Conservation (phyloP, 139 green algal species). For the Chlamydomonas applanata region DNA sequence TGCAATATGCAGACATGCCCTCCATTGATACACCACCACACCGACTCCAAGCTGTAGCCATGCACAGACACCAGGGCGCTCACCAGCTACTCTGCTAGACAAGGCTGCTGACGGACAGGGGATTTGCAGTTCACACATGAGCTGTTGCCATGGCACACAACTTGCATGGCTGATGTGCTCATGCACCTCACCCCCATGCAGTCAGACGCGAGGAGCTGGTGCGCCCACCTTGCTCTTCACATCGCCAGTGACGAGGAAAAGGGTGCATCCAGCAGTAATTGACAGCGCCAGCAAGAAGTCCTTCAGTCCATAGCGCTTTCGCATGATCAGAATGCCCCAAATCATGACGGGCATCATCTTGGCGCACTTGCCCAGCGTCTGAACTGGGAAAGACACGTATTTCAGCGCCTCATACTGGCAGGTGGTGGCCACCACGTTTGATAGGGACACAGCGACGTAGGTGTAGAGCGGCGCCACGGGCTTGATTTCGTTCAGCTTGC, state of each 20-base stretch:
- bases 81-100: too few relatives aligned
- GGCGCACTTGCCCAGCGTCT: constrained; percentile 92
- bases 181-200: too few relatives aligned
- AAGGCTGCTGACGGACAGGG: background rate
- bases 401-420: constrained; percentile 99
- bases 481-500: constrained; percentile 46
- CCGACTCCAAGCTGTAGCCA: too few relatives aligned
- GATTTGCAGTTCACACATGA: background rate
- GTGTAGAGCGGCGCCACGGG: constrained; percentile 73
- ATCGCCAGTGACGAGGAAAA: constrained; percentile 74
- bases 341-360: constrained; percentile 98
- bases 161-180: too few relatives aligned
- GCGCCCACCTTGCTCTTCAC: constrained; percentile 40
- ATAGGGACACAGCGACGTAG: constrained; percentile 81
- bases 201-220: too few relatives aligned
- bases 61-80: too few relatives aligned
- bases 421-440: constrained; percentile 94
- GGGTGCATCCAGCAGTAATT: constrained; percentile 84
- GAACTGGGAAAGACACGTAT: constrained; percentile 69
- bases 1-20: too few relatives aligned
- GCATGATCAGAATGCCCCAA: constrained; percentile 90
- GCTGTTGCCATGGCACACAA: background rate
- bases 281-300: constrained; percentile 77
- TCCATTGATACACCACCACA: too few relatives aligned
- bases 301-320: constrained; percentile 79